Base-by-base conservation (phyloP, 805 yeast genomes). In the Cyberlindnera misumaiensis region DNA sequence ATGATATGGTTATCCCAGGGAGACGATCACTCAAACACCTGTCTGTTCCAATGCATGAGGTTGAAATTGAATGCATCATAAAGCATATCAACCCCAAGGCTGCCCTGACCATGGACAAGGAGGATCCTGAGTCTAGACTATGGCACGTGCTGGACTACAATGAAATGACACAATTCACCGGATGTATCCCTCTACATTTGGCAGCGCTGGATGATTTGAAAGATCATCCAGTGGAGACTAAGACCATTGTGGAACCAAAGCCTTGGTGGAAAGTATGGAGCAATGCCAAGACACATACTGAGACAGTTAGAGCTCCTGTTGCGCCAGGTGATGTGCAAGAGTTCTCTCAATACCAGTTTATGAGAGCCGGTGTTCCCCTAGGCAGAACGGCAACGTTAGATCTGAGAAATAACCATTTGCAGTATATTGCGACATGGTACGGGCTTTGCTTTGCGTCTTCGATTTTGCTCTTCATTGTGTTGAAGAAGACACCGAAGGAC, bases 371-470 rank as follows among this genome's bases (percentile, higher is more conserved):
- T 38, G 90, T 90, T 6, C 98, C 98, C 10, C 58, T 93, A 10
- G 98, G 96, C 1, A 78, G 82, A 39, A 62, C 68, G 8, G 89
- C 96, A n/a, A 77, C 76, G 49, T 75, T 90, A 26, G 89, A 80
- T 48, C 72, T 86, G 55, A 78, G 83, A 44, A 93, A 93, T 59
- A 87, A 88, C 55, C 98, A 93, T 56, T 63, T 89, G 59, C 96
- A 90, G 59, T 93, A 93, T 58, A 64, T 93, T 53, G 77, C 87
- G 15, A 93, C 98, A 0, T 93, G 98, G 98, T 90, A 85, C 58
- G 95, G 96, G 0, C 72, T 90, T 31, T 77, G 88, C 2, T 51
- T 83, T 30, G 73, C 85, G 28, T 82, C 95, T 28, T 51, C 88
- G 1, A 75, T 82, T 26, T 73, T 87, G 61, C 68, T 93, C 26